phyloP scores from a whole-genome alignment of 139 green algal genomes.

The Limnomonas spitsbergensis region DNA sequence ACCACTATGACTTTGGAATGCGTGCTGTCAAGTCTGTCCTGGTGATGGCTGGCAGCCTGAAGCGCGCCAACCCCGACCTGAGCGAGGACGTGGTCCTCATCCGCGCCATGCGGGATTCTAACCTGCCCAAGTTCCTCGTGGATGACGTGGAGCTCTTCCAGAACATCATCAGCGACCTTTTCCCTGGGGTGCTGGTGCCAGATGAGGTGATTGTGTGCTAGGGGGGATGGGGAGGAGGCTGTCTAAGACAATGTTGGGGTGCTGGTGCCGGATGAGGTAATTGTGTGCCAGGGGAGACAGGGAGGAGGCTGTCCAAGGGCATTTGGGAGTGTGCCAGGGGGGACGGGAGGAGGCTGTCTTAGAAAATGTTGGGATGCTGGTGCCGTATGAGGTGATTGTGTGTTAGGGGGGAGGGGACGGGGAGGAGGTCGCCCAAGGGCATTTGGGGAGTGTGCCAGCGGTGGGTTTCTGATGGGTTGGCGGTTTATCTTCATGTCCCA shows the following conservation, averaged over 20 bases:
- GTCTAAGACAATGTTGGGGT: conserved; percentile 29
- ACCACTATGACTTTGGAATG: conserved; percentile 80
- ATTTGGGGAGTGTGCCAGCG: too few species aligned
- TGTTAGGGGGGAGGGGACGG: conserved; percentile 38
- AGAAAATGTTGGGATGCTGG: conserved; percentile 36
- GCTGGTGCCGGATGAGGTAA: conserved; percentile 44
- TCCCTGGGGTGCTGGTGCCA: conserved; percentile 69
- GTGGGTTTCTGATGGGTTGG: too few species aligned
- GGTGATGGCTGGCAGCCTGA: conserved; percentile 78
- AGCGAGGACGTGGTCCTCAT: conserved; percentile 74
- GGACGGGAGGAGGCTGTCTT: too few species aligned
- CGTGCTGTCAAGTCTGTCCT: conserved; percentile 83
- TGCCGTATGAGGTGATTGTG: conserved; percentile 48
- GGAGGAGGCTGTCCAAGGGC: not conserved
- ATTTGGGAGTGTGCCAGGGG: not conserved
- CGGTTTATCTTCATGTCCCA: too few species aligned
- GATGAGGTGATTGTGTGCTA: too few species aligned
- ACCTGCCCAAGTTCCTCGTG: conserved; percentile 85
- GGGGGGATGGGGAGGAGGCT: conserved; percentile 33
- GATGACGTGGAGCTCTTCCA: conserved; percentile 78
- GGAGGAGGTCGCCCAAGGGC: too few species aligned
- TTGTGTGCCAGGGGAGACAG: too few species aligned
- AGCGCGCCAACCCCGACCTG: conserved; percentile 67
- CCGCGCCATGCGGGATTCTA: conserved; percentile 78
- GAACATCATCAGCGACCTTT: conserved; percentile 83